phyloP scores from a whole-genome alignment of 78 protist species.

The Dictyostelium intermedium region DNA sequence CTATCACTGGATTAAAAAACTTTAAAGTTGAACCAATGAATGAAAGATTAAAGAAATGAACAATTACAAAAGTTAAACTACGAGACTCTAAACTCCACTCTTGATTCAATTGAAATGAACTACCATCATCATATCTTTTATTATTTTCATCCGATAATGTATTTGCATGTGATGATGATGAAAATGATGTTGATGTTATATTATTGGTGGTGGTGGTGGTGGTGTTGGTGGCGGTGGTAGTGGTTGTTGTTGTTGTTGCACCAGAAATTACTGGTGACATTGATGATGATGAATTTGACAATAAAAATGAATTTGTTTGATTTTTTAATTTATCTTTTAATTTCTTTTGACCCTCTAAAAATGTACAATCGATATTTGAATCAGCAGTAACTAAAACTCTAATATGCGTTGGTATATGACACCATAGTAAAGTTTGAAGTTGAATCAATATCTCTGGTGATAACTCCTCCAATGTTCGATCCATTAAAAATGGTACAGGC shows the following conservation, averaged over 20 bases:
- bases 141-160: not conserved
- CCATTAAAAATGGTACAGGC: conserved; percentile 11
- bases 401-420: conserved; percentile 45
- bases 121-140: not conserved
- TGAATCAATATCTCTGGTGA: conserved; percentile 1
- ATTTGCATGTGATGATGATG: not conserved
- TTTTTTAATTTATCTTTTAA: not conserved
- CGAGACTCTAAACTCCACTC: conserved; percentile 56
- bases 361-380: not conserved
- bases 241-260: not conserved
- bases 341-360: not conserved
- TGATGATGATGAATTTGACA: not conserved
- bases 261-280: not conserved
- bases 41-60: conserved; percentile 36
- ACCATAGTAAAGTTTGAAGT: conserved; percentile 38
- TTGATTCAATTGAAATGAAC: conserved; percentile 9
- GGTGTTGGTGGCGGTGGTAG: not conserved
- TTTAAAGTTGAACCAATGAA: not conserved
- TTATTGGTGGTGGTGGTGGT: not conserved
- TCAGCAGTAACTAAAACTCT: not conserved
- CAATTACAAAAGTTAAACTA: conserved; percentile 21
- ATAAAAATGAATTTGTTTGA: not conserved
- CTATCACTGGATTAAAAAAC: conserved; percentile 36
- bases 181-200: not conserved
- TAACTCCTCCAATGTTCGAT: not conserved